phyloP scores from a whole-genome alignment of 805 yeast genomes.

The Spathaspora hagerdaliae region DNA sequence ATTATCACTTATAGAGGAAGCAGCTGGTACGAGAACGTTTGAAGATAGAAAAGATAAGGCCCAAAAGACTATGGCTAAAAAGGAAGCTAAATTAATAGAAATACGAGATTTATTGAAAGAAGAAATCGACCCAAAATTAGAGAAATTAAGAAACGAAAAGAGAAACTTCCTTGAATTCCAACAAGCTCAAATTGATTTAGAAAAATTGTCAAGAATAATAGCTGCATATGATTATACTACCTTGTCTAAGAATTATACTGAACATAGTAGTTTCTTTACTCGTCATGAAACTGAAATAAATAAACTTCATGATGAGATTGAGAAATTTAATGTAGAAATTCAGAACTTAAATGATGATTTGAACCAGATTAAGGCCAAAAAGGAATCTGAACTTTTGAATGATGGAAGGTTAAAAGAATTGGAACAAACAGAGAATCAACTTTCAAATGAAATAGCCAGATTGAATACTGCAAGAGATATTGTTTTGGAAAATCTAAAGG shows the following conservation, averaged over 20 bases:
- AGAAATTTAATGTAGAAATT: conserved; percentile 52
- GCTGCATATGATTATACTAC: conserved; percentile 68
- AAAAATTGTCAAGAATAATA: conserved; percentile 66
- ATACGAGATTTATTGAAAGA: conserved; percentile 69
- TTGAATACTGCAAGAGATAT: conserved; percentile 61
- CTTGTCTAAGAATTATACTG: conserved; percentile 36
- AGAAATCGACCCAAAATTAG: conserved; percentile 91
- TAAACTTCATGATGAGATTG: conserved; percentile 41
- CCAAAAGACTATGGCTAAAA: conserved; percentile 84
- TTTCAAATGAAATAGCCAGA: conserved; percentile 65
- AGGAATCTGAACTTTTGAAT: conserved; percentile 55
- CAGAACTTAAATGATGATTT: conserved; percentile 57
- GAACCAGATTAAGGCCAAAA: conserved; percentile 45
- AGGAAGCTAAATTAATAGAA: conserved; percentile 78
- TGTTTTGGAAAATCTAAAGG: conserved; percentile 51
- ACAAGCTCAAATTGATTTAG: conserved; percentile 76
- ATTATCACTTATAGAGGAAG: conserved; percentile 89
- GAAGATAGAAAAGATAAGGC: conserved; percentile 93
- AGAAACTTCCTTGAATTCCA: conserved; percentile 81
- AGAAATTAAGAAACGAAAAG: conserved; percentile 75
- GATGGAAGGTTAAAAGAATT: conserved; percentile 59
- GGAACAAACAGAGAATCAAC: conserved; percentile 52
- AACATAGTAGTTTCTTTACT: conserved; percentile 40
- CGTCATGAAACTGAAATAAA: conserved; percentile 38
- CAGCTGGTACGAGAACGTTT: conserved; percentile 95